Conservation (phyloP, 495 filamentous ascomycete species). For the Margaritispora aquatica region DNA sequence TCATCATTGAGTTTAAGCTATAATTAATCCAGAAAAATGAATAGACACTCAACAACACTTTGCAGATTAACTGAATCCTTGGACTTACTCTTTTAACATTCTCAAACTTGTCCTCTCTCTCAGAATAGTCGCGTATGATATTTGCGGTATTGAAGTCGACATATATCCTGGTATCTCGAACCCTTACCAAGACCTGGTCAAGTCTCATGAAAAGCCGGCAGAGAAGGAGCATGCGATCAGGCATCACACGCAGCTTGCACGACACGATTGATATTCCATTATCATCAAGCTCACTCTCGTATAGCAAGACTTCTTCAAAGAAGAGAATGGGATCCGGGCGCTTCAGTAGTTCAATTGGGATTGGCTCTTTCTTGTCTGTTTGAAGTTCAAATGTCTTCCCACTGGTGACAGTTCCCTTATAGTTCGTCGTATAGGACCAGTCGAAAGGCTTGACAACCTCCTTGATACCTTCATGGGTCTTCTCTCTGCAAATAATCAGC, state of each 20-base stretch:
- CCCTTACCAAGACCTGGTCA: constrained; percentile 78
- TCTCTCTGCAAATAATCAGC: constrained; percentile 51
- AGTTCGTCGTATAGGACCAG: constrained; percentile 92
- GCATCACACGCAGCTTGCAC: constrained; percentile 90
- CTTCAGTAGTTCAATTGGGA: constrained; percentile 79
- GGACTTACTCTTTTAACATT: constrained; percentile 63
- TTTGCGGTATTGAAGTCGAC: constrained; percentile 79
- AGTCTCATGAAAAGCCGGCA: constrained; percentile 89
- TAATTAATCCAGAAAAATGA: no score
- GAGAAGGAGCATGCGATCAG: constrained; percentile 73
- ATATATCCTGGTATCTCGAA: constrained; percentile 88
- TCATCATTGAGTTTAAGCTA: background rate
- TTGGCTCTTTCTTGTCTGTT: constrained; percentile 44
- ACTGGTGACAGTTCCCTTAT: constrained; percentile 56
- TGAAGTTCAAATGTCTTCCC: constrained; percentile 14
- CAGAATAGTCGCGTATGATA: constrained; percentile 84
- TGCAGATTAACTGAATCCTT: no score
- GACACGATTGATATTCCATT: constrained; percentile 88
- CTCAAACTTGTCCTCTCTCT: constrained; percentile 73
- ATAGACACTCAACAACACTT: no score
- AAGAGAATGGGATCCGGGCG: constrained; percentile 89
- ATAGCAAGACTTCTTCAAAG: constrained; percentile 90
- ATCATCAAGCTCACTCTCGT: constrained; percentile 96
- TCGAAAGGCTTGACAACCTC: constrained; percentile 94
- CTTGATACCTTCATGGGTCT: constrained; percentile 80